Conservation (phyloP, 805 yeast species). For the Candida nonsorbophila region DNA sequence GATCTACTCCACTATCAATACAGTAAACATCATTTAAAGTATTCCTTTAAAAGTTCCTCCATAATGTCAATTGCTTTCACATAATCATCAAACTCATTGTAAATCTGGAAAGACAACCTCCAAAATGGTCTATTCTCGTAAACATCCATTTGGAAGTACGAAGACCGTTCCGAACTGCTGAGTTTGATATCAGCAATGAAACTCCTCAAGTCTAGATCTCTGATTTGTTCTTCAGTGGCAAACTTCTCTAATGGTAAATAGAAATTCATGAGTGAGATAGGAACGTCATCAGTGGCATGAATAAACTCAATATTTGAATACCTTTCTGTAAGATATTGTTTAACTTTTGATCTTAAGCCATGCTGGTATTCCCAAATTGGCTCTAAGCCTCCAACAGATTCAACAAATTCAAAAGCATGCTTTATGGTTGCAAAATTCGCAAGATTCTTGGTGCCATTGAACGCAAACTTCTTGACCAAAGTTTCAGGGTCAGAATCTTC, state of each 20-base stretch:
- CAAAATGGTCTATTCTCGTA: constrained; percentile 14
- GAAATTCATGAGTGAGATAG: no score
- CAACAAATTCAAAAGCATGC: constrained; percentile 52
- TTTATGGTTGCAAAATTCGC: constrained; percentile 37
- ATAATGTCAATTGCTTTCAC: constrained; percentile 39
- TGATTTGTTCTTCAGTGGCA: no score
- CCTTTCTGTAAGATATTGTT: constrained; percentile 13
- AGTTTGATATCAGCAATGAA: no score
- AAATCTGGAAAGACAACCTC: constrained; percentile 58
- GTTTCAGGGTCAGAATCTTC: constrained; percentile 18
- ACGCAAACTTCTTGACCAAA: constrained; percentile 43
- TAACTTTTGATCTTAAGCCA: constrained; percentile 31
- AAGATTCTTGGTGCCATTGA: constrained; percentile 46
- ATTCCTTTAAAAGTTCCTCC: constrained; percentile 13
- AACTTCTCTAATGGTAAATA: no score
- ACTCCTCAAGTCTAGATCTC: no score
- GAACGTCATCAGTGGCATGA: no score
- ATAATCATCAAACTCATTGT: constrained; percentile 53
- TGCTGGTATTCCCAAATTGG: constrained; percentile 44
- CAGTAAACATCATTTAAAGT: no score
- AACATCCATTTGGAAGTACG: constrained; percentile 1
- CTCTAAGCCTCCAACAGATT: constrained; percentile 57
- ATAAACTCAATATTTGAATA: no score
- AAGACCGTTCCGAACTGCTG: no score
- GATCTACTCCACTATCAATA: no score